phyloP scores from a whole-genome alignment of 805 yeast species.

The Myxozyma vanderwaltii region DNA sequence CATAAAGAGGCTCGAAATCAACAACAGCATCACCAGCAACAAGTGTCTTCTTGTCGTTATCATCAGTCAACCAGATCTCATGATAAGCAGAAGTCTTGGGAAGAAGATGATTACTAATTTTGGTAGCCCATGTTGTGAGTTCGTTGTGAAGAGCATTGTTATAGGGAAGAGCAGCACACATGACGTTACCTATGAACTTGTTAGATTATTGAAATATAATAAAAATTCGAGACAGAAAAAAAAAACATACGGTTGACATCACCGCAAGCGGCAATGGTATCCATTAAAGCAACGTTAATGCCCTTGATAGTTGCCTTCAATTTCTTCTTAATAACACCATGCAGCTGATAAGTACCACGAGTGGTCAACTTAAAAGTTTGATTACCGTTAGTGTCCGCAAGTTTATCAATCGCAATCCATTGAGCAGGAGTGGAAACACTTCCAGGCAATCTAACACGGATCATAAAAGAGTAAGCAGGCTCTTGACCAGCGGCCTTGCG shows the following conservation, averaged over 20 bases:
- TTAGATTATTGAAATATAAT: background rate
- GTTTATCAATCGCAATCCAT: constrained; percentile 82
- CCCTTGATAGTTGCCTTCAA: constrained; percentile 89
- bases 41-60: constrained; percentile 70
- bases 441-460: constrained; percentile 92
- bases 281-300: constrained; percentile 86
- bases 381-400: constrained; percentile 80
- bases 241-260: constrained; percentile 73
- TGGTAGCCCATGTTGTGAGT: constrained; percentile 61
- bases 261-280: constrained; percentile 97
- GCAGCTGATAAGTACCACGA: constrained; percentile 95
- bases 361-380: constrained; percentile 94
- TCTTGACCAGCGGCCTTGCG: constrained; percentile 90
- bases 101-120: constrained; percentile 76
- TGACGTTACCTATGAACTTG: constrained; percentile 62
- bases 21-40: constrained; percentile 86
- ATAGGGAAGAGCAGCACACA: constrained; percentile 84
- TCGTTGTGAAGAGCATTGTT: constrained; percentile 81
- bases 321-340: constrained; percentile 88
- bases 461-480: constrained; percentile 97
- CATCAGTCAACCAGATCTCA: constrained; percentile 89
- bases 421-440: constrained; percentile 85
- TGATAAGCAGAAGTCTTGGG: constrained; percentile 95
- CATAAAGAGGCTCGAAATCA: constrained; percentile 84
- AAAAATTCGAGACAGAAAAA: background rate